A percentile compares a stretch with the other conserved stretches of the same genome.
phyloP scores from a whole-genome alignment of 306 rosid species.

The Vigna mungo region DNA sequence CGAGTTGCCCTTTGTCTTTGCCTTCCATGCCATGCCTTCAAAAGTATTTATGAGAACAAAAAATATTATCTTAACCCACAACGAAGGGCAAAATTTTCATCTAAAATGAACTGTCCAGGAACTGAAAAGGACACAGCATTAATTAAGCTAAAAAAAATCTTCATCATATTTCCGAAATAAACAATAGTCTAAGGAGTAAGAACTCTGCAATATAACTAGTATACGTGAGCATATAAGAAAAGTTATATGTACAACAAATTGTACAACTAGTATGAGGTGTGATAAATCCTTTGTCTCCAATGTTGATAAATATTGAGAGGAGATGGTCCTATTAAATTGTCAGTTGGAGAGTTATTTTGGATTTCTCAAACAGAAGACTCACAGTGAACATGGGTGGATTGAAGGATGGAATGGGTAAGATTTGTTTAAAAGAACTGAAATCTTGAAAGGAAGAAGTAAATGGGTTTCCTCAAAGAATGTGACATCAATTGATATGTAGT shows the following conservation, averaged over 20 bases:
- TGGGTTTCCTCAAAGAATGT: too few species aligned
- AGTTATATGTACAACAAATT: neutral
- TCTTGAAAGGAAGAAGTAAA: too few species aligned
- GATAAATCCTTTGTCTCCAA: too few species aligned
- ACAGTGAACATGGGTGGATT: too few species aligned
- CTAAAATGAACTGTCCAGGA: slow-evolving; percentile 19
- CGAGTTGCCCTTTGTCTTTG: slow-evolving; percentile 97
- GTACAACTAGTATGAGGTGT: neutral
- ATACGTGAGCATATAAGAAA: neutral
- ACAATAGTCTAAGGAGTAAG: neutral
- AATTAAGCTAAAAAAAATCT: neutral
- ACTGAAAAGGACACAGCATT: slow-evolving; percentile 7
- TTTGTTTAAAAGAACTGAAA: too few species aligned
- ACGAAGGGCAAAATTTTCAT: slow-evolving; percentile 18
- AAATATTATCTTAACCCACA: slow-evolving; percentile 25
- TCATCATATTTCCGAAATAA: neutral
- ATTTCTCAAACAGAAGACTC: too few species aligned
- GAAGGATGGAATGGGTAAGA: too few species aligned
- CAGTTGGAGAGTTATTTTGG: too few species aligned
- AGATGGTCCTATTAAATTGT: too few species aligned
- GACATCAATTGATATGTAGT: too few species aligned
- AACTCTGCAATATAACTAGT: neutral
- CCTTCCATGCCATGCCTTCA: slow-evolving; percentile 97
- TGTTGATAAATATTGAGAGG: too few species aligned
- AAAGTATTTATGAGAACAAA: slow-evolving; percentile 35